Conservation (phyloP, 371 early-diverging fungal species). For the Mucor velutinosus region DNA sequence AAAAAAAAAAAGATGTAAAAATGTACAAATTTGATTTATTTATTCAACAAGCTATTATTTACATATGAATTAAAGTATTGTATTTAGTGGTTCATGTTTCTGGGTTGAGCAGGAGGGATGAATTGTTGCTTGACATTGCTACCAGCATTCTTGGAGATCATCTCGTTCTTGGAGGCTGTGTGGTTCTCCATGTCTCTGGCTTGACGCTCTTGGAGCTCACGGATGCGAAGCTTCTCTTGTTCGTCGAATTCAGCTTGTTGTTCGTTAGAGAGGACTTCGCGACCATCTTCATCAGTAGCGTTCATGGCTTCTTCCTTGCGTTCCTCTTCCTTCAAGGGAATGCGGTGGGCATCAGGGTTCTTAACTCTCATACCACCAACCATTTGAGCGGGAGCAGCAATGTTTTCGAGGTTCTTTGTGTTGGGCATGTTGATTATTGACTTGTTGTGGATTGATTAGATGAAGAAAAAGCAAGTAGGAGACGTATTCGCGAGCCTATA, state of each 20-base stretch:
- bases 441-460: background rate
- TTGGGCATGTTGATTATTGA: slow-evolving; percentile 10
- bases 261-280: background rate
- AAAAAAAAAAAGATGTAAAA: background rate
- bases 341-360: slow-evolving; percentile 21
- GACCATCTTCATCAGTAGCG: slow-evolving; percentile 5
- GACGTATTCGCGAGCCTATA: background rate
- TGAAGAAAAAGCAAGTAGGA: background rate
- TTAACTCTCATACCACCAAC: slow-evolving; percentile 32
- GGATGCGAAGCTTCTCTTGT: slow-evolving; percentile 17
- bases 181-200: slow-evolving; percentile 24
- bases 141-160: slow-evolving; percentile 23
- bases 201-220: slow-evolving; percentile 25
- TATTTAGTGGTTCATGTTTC: slow-evolving; percentile 30
- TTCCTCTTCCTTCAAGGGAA: slow-evolving; percentile 17
- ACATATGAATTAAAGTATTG: background rate
- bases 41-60: slow-evolving; percentile 8
- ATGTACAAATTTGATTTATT: slow-evolving; percentile 1
- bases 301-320: background rate
- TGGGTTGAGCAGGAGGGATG: slow-evolving; percentile 24
- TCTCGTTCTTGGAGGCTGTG: slow-evolving; percentile 16
- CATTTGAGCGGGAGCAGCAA: slow-evolving; percentile 15
- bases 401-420: background rate
- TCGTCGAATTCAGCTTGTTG: slow-evolving; percentile 7
- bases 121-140: slow-evolving; percentile 13